Conservation (phyloP, 306 rosid species). For the Oxytropis ochrocephala region DNA sequence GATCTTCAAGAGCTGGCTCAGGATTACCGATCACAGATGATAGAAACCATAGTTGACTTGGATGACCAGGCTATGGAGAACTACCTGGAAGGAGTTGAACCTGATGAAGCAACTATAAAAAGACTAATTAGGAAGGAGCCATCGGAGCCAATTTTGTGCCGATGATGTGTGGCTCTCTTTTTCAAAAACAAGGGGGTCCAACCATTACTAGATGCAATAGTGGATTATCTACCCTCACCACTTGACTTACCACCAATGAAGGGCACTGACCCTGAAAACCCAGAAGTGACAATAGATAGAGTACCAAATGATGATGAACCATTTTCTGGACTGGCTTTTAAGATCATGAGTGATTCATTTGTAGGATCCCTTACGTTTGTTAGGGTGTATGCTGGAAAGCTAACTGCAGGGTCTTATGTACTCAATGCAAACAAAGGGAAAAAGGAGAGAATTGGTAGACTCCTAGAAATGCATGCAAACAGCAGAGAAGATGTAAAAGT, state of each 20-base stretch:
- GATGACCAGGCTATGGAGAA: constrained; percentile 85
- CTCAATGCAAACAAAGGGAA: constrained; percentile 90
- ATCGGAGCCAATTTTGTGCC: constrained; percentile 68
- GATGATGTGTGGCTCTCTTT: constrained; percentile 90
- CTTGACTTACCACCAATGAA: constrained; percentile 86
- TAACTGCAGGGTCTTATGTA: constrained; percentile 75
- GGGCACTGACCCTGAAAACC: constrained; percentile 94
- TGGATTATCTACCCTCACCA: constrained; percentile 93
- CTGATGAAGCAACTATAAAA: constrained; percentile 69
- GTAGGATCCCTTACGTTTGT: constrained; percentile 95
- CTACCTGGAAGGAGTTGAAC: constrained; percentile 88
- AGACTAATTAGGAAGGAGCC: constrained; percentile 71
- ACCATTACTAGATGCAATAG: constrained; percentile 88
- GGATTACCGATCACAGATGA: constrained; percentile 62
- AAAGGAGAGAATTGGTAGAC: constrained; percentile 92
- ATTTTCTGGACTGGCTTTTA: constrained; percentile 91
- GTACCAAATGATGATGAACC: constrained; percentile 73
- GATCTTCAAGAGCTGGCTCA: constrained; percentile 70
- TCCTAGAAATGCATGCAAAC: constrained; percentile 95
- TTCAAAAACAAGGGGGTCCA: constrained; percentile 99
- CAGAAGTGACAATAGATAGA: constrained; percentile 64
- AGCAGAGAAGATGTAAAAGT: constrained; percentile 94
- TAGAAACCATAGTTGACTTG: constrained; percentile 73
- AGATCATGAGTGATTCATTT: constrained; percentile 95
- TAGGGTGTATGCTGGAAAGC: constrained; percentile 83